phyloP scores from a whole-genome alignment of 1,139 yeast genomes.

The Suhomyces kunorum region DNA sequence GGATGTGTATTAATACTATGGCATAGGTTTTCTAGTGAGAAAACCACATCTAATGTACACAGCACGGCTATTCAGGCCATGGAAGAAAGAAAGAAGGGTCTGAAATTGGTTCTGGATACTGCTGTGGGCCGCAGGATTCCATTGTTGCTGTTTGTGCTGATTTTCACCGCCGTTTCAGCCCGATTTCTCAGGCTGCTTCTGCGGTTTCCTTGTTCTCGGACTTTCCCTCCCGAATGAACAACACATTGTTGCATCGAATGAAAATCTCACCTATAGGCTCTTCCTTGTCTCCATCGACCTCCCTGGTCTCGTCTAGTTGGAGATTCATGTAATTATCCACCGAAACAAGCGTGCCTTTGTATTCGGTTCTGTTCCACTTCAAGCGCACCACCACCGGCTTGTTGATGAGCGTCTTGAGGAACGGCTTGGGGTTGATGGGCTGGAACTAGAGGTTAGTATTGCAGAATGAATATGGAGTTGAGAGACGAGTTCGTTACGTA shows the following conservation, averaged over 20 bases:
- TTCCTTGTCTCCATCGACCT: constrained; percentile 45
- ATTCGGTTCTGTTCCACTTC: constrained; percentile 93
- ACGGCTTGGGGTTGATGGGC: constrained; percentile 91
- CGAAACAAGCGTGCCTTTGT: constrained; percentile 74
- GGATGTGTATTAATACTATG: constrained; percentile 1
- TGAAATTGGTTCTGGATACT: not conserved
- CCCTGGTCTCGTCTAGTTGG: constrained; percentile 71
- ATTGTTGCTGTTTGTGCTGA: not conserved
- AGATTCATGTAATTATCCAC: constrained; percentile 94
- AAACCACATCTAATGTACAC: not conserved
- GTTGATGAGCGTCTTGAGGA: constrained; percentile 70
- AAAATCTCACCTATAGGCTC: constrained; percentile 79
- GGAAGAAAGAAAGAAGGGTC: no score
- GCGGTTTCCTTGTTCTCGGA: not conserved
- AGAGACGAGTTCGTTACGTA: constrained; percentile 3
- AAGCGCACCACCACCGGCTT: constrained; percentile 77
- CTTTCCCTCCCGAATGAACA: constrained; percentile 54
- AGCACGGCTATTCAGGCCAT: no score
- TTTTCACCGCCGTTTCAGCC: not conserved
- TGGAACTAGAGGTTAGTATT: constrained; percentile 46
- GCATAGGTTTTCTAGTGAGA: not conserved
- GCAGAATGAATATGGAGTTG: not conserved
- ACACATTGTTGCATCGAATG: constrained; percentile 79
- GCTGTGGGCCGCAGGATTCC: not conserved
- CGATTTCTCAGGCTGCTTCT: not conserved